Conservation (phyloP, 225 moss, liverwort and hornwort species). For the Polytrichum commune region DNA sequence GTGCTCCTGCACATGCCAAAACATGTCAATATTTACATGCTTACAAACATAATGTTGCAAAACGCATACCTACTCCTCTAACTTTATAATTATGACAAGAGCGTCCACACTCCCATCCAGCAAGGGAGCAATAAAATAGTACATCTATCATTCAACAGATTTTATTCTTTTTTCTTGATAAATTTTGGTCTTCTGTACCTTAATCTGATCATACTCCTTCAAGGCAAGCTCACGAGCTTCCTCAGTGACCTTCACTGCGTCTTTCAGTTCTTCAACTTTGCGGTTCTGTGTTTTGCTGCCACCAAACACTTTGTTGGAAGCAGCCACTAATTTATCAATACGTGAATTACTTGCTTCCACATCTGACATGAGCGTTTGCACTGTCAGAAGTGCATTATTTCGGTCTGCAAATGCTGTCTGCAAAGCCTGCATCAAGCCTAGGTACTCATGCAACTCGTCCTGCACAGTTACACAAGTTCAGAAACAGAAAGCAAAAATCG, state of each 20-base stretch:
- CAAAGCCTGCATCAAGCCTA: conserved; percentile 93
- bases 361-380: conserved; percentile 88
- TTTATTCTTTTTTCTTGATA: not conserved
- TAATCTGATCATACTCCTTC: conserved; percentile 83
- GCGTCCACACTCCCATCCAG: too few relatives aligned
- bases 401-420: conserved; percentile 81
- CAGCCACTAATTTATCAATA: conserved; percentile 77
- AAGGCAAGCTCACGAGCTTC: conserved; percentile 74
- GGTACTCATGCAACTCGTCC: conserved; percentile 98
- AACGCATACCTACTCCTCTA: not conserved
- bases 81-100: not conserved
- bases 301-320: conserved; percentile 89
- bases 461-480: conserved; percentile 30
- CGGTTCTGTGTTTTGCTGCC: conserved; percentile 78
- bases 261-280: conserved; percentile 86
- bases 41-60: not conserved
- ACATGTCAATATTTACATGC: not conserved
- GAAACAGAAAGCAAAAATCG: too few relatives aligned
- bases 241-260: conserved; percentile 62
- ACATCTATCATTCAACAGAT: too few relatives aligned
- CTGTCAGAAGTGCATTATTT: conserved; percentile 77
- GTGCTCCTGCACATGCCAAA: conserved; percentile 54
- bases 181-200: conserved; percentile 38
- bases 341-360: conserved; percentile 66
- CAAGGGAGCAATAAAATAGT: too few relatives aligned